Evolutionary conservation across 768 basidiomycete genomes (phyloP).

Genomic region (Termitomyces sp.): DNA sequence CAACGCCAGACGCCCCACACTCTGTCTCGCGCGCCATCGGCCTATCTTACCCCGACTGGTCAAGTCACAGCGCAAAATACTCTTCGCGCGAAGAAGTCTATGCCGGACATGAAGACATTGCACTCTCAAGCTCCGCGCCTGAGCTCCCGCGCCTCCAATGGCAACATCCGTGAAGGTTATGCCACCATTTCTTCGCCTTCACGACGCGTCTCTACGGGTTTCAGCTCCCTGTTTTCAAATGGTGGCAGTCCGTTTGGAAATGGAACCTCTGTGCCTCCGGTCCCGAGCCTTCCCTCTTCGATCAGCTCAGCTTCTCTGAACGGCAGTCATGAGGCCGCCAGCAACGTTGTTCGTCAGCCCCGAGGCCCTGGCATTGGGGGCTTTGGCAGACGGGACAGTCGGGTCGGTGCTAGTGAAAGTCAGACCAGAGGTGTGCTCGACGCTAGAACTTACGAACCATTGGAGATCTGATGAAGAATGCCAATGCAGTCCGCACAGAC

Average conservation of each 20-base stretch:
- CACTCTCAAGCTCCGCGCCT: slow-evolving; percentile 79
- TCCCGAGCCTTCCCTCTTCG: slow-evolving; percentile 70
- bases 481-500: slow-evolving; percentile 39
- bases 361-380: slow-evolving; percentile 78
- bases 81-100: slow-evolving; percentile 93
- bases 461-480: slow-evolving; percentile 67
- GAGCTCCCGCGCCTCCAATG: slow-evolving; percentile 78
- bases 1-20: slow-evolving; percentile 60
- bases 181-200: slow-evolving; percentile 84
- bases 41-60: slow-evolving; percentile 64
- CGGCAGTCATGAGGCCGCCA: slow-evolving; percentile 41
- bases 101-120: slow-evolving; percentile 95
- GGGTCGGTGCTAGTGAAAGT: slow-evolving; percentile 44
- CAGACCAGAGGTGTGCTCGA: slow-evolving; percentile 72
- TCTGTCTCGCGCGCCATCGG: slow-evolving; percentile 78
- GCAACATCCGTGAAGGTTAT: slow-evolving; percentile 85
- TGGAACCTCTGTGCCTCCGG: slow-evolving; percentile 61
- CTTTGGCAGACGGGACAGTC: slow-evolving; percentile 69
- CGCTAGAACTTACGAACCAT: slow-evolving; percentile 80
- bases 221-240: slow-evolving; percentile 67
- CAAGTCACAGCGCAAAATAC: slow-evolving; percentile 47
- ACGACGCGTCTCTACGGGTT: slow-evolving; percentile 70
- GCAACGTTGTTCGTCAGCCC: slow-evolving; percentile 78
- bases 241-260: slow-evolving; percentile 44
- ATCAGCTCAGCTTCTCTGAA: slow-evolving; percentile 44